Evolutionary conservation across 306 rosid species (phyloP).

Genomic region (Cyamopsis tetragonoloba): DNA sequence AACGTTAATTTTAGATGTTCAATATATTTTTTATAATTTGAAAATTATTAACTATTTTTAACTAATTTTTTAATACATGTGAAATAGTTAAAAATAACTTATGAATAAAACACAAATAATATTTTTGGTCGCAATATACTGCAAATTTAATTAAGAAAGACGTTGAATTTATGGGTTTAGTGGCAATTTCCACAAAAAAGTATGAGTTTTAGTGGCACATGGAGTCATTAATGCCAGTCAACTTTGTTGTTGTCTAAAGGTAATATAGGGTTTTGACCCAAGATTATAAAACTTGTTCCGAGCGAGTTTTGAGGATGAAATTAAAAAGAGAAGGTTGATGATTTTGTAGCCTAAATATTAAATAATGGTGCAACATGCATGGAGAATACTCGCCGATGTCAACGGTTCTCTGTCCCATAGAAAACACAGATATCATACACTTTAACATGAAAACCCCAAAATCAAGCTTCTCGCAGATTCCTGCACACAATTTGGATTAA

Average conservation of each 20-base stretch:
- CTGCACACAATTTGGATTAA: background rate
- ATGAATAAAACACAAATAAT: too few relatives aligned
- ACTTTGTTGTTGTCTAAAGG: background rate
- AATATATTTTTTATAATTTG: too few relatives aligned
- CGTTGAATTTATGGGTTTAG: too few relatives aligned
- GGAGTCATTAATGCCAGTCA: background rate
- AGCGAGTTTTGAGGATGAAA: background rate
- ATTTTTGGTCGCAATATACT: too few relatives aligned
- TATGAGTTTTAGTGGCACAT: background rate
- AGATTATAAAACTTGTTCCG: background rate
- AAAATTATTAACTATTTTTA: too few relatives aligned
- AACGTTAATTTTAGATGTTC: too few relatives aligned
- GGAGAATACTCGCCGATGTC: slow-evolving; percentile 8
- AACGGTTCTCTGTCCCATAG: slow-evolving; percentile 25
- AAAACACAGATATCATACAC: background rate
- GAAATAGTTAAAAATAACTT: too few relatives aligned
- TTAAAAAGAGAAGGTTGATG: background rate
- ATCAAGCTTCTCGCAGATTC: background rate
- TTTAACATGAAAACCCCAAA: background rate
- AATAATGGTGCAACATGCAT: slow-evolving; percentile 18
- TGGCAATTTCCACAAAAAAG: too few relatives aligned
- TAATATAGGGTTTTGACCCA: background rate
- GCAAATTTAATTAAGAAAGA: background rate
- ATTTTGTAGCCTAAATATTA: slow-evolving; percentile 4
- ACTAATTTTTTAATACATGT: too few relatives aligned